Conservation (phyloP, 2,329 filamentous ascomycete species). For the Neofusicoccum cordaticola region DNA sequence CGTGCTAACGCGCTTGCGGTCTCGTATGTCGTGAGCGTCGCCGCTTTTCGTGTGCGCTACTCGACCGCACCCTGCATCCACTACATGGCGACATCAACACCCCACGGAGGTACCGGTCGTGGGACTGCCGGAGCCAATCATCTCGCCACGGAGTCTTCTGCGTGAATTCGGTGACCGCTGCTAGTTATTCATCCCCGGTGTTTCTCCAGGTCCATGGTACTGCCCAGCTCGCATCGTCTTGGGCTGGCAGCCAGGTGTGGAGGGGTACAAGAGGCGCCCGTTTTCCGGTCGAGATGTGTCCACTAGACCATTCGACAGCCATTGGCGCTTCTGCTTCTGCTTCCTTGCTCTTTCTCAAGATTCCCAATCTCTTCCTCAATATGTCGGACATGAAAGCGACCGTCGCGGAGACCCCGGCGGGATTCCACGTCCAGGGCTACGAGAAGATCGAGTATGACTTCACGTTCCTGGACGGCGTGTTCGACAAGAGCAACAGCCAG, state of each 20-base stretch:
- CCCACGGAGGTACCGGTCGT: background rate
- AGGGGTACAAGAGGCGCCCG: background rate
- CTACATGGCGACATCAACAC: constrained; percentile 6
- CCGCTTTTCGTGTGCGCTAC: background rate
- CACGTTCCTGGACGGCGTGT: constrained; percentile 68
- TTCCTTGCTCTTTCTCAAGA: constrained; percentile 17
- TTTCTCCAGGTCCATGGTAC: background rate
- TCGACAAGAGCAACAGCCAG: constrained; percentile 58
- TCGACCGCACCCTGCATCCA: background rate
- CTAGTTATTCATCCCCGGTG: background rate
- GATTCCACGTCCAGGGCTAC: constrained; percentile 69
- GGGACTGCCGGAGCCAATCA: background rate
- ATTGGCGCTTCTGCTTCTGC: constrained; percentile 13
- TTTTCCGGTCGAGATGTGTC: background rate
- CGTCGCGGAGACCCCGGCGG: constrained; percentile 60
- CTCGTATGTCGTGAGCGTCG: background rate
- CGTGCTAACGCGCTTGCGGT: constrained; percentile 4
- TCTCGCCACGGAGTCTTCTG: background rate
- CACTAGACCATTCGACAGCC: background rate
- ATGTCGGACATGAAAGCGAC: constrained; percentile 71
- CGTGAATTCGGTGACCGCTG: background rate
- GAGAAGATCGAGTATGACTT: constrained; percentile 78
- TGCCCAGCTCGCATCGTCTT: background rate
- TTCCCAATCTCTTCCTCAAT: constrained; percentile 22
- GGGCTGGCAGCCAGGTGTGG: background rate